Evolutionary conservation across 805 yeast genomes (phyloP).

Genomic region (Candida pseudoglaebosa): DNA sequence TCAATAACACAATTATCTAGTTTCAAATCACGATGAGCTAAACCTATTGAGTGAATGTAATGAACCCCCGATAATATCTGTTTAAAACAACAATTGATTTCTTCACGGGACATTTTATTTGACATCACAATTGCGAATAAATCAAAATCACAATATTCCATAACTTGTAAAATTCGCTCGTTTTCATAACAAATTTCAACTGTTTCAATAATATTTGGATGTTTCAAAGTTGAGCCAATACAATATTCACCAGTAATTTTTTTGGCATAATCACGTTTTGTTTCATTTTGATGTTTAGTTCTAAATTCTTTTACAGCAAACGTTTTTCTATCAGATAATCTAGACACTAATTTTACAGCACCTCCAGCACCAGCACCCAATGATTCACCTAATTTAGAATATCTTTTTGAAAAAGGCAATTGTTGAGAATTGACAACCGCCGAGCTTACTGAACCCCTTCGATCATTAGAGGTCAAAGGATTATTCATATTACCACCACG

Average conservation of each 20-base stretch:
- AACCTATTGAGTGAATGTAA: slow-evolving; percentile 71
- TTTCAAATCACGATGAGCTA: slow-evolving; percentile 80
- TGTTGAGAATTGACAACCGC: slow-evolving; percentile 21
- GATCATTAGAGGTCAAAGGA: slow-evolving; percentile 4
- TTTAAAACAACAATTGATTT: slow-evolving; percentile 75
- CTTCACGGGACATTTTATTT: slow-evolving; percentile 75
- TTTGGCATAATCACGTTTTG: slow-evolving; percentile 73
- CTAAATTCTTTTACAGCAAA: slow-evolving; percentile 85
- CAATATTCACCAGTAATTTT: slow-evolving; percentile 88
- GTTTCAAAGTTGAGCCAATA: slow-evolving; percentile 77
- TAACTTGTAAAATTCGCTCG: slow-evolving; percentile 76
- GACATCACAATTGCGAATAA: slow-evolving; percentile 87
- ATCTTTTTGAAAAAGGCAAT: slow-evolving; percentile 43
- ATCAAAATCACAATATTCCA: slow-evolving; percentile 91
- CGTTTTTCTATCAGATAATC: slow-evolving; percentile 65
- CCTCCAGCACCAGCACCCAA: slow-evolving; percentile 90
- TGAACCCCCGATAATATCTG: slow-evolving; percentile 70
- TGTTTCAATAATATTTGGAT: slow-evolving; percentile 77
- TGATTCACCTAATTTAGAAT: slow-evolving; percentile 70
- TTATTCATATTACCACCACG: neutral
- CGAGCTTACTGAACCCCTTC: slow-evolving; percentile 38
- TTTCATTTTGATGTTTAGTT: slow-evolving; percentile 65
- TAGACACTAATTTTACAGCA: slow-evolving; percentile 65
- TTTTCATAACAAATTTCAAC: slow-evolving; percentile 70
- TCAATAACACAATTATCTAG: slow-evolving; percentile 81